phyloP scores from a whole-genome alignment of 169 alveolate species.

The Toxoplasma gondii region DNA sequence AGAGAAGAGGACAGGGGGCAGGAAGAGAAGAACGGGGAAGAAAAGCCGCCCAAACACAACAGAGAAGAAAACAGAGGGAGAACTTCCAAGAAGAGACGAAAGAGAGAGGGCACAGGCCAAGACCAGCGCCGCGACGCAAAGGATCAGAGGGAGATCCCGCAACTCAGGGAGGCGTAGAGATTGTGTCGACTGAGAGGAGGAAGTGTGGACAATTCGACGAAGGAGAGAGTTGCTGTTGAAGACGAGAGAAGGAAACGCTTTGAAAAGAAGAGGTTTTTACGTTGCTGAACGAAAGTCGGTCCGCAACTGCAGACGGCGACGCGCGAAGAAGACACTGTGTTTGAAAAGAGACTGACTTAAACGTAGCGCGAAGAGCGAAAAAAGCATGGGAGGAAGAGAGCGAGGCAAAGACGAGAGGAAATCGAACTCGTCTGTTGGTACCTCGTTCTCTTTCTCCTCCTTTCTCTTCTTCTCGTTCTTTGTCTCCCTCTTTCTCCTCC shows the following conservation, averaged over 20 bases:
- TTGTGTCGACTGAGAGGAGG: neutral
- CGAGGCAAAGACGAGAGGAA: too few relatives aligned
- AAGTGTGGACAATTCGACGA: neutral
- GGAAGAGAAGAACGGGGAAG: neutral
- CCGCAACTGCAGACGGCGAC: too few relatives aligned
- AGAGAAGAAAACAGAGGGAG: neutral
- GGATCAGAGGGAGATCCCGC: neutral
- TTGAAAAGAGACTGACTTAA: too few relatives aligned
- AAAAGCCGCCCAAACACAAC: neutral
- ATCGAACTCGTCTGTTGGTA: too few relatives aligned
- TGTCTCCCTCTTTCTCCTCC: too few relatives aligned
- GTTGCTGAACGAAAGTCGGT: too few relatives aligned
- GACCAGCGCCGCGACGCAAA: neutral
- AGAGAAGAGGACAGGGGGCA: neutral
- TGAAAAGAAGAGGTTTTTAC: neutral
- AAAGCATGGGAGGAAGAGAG: too few relatives aligned
- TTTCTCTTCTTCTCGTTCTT: too few relatives aligned
- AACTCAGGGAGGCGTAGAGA: neutral
- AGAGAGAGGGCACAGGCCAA: neutral
- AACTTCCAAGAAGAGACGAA: neutral
- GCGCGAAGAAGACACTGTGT: too few relatives aligned
- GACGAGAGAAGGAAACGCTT: neutral
- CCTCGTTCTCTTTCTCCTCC: too few relatives aligned
- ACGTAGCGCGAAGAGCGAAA: too few relatives aligned
- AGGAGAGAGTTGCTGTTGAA: neutral